Conservation (phyloP, 805 yeast genomes). For the Wickerhamomyces sydowiorum region DNA sequence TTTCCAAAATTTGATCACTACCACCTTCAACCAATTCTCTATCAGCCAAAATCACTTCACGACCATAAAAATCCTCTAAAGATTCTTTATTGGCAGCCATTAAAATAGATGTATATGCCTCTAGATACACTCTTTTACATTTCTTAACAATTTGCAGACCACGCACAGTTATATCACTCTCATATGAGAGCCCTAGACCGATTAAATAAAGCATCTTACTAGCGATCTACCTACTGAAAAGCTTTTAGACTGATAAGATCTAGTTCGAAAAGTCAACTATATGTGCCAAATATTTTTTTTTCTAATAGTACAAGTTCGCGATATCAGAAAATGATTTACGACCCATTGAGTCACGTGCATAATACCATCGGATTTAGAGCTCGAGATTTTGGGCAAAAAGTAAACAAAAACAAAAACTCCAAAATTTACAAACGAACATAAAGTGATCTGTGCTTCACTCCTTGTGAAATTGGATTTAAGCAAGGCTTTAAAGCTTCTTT, state of each 20-base stretch:
- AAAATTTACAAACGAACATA: constrained; percentile 5
- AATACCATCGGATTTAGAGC: no score
- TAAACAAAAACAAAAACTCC: constrained; percentile 13
- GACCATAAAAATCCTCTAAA: constrained; percentile 80
- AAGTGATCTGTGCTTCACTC: not conserved
- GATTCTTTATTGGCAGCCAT: constrained; percentile 83
- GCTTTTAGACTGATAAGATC: no score
- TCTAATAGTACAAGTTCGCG: no score
- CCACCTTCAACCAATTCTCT: constrained; percentile 91
- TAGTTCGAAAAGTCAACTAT: not conserved
- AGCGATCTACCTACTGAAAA: no score
- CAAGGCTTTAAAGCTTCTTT: not conserved
- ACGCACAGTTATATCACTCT: constrained; percentile 87
- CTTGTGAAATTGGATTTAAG: not conserved
- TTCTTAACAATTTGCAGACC: constrained; percentile 80
- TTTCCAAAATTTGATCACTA: constrained; percentile 72
- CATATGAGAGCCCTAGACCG: constrained; percentile 89
- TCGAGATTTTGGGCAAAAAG: constrained; percentile 19
- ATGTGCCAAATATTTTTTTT: no score
- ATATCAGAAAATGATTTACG: no score
- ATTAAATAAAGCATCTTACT: constrained; percentile 74
- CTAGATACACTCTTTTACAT: constrained; percentile 89
- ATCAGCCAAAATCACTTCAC: constrained; percentile 83
- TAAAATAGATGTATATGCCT: constrained; percentile 90
- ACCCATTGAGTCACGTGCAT: not conserved